Evolutionary conservation across 2,329 filamentous ascomycete species (phyloP).

Genomic region (Dactylellina drechsleri): DNA sequence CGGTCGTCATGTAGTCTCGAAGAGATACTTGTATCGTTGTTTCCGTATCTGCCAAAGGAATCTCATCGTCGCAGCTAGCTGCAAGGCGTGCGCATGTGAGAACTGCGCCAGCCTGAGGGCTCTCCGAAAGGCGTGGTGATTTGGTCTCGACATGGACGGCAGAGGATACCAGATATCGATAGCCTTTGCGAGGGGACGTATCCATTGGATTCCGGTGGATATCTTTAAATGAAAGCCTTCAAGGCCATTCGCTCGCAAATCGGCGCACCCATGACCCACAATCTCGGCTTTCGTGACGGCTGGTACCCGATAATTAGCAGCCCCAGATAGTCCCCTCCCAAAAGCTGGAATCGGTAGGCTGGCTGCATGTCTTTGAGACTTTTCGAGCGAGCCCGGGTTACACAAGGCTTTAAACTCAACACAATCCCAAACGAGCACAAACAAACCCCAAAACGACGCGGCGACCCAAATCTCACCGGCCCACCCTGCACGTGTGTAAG

Average conservation of each 20-base stretch:
- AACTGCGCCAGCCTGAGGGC: too few relatives aligned
- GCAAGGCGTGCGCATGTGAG: too few relatives aligned
- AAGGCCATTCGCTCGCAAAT: background rate
- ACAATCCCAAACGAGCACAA: slow-evolving; percentile 7
- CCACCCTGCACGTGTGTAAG: too few relatives aligned
- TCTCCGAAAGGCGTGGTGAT: too few relatives aligned
- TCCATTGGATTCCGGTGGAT: too few relatives aligned
- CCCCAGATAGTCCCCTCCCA: slow-evolving; percentile 3
- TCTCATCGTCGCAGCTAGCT: too few relatives aligned
- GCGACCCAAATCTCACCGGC: slow-evolving; percentile 3
- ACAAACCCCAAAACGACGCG: background rate
- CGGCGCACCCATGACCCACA: slow-evolving; percentile 19
- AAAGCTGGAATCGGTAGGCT: background rate
- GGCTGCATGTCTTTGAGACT: slow-evolving; percentile 22
- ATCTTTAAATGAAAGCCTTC: too few relatives aligned
- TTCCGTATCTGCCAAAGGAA: too few relatives aligned
- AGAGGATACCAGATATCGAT: too few relatives aligned
- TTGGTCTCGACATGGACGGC: too few relatives aligned
- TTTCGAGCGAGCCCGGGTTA: slow-evolving; percentile 21
- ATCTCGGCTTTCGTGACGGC: background rate
- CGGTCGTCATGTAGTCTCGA: too few relatives aligned
- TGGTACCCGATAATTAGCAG: slow-evolving; percentile 39
- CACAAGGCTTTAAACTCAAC: slow-evolving; percentile 52
- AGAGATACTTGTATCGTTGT: too few relatives aligned
- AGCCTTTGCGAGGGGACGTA: background rate